Conservation (phyloP, 768 basidiomycete genomes). For the Mycena vulgaris region DNA sequence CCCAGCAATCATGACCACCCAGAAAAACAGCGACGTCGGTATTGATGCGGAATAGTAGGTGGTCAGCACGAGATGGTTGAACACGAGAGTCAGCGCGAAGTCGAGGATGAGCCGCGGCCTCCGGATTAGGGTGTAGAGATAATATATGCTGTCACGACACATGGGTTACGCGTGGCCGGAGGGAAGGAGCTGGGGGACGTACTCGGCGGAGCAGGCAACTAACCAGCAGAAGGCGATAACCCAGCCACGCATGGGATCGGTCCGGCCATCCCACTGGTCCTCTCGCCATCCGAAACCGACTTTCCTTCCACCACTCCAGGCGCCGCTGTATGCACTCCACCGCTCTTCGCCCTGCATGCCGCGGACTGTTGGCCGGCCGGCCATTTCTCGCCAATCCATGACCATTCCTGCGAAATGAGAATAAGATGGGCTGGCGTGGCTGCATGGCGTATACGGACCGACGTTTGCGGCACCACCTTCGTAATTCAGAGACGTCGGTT, state of each 20-base stretch:
- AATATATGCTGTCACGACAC: conserved; percentile 68
- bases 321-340: conserved; percentile 79
- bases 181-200: conserved; percentile 53
- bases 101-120: conserved; percentile 96
- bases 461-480: conserved; percentile 88
- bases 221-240: conserved; percentile 92
- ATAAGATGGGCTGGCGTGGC: conserved; percentile 2
- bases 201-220: conserved; percentile 88
- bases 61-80: conserved; percentile 94
- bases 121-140: conserved; percentile 89
- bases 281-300: conserved; percentile 73
- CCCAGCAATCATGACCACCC: conserved; percentile 82
- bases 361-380: conserved; percentile 83
- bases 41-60: conserved; percentile 90
- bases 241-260: conserved; percentile 91
- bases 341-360: conserved; percentile 74
- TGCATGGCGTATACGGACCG: conserved; percentile 59
- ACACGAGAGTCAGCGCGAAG: conserved; percentile 90
- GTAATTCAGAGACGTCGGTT: conserved; percentile 75
- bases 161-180: conserved; percentile 5
- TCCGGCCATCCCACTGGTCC: conserved; percentile 75
- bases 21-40: conserved; percentile 95
- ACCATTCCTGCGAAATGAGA: conserved; percentile 75
- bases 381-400: conserved; percentile 99
- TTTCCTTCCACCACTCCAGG: conserved; percentile 86